phyloP scores from a whole-genome alignment of 164 flowering plant genomes.

The Umbilicus rupestris region DNA sequence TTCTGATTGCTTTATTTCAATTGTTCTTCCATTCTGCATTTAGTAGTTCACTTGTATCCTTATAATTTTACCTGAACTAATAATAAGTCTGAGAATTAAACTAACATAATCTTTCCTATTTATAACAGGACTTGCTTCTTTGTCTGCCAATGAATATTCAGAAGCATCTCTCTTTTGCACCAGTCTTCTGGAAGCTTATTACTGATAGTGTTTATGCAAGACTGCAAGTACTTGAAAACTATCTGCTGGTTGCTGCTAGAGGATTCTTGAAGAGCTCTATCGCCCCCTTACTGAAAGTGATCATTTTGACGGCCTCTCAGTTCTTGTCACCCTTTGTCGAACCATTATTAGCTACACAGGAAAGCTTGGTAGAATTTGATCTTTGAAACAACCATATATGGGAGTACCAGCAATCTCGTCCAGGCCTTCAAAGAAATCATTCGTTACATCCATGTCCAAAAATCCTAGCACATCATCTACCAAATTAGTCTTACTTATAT shows the following conservation, averaged over 20 bases:
- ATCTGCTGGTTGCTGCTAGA: neutral
- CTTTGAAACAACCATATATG: constrained; percentile 11
- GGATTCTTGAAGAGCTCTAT: neutral
- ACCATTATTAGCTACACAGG: neutral
- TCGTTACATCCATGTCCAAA: constrained; percentile 31
- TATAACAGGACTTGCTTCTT: neutral
- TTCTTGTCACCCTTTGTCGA: neutral
- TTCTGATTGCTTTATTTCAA: neutral
- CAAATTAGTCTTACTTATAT: constrained; percentile 15
- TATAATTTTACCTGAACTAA: too few species aligned
- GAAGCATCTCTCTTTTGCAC: neutral
- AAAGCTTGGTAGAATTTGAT: neutral
- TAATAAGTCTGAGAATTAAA: neutral
- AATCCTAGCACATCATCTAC: constrained; percentile 30
- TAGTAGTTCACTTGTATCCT: neutral
- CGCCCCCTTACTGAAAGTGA: neutral
- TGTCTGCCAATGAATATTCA: neutral
- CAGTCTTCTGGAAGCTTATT: neutral
- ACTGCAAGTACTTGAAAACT: too few species aligned
- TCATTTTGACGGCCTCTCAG: neutral
- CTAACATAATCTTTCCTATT: neutral
- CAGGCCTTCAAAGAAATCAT: constrained; percentile 62
- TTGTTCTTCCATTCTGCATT: neutral
- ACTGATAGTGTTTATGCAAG: neutral
- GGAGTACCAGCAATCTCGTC: constrained; percentile 35